phyloP scores from a whole-genome alignment of 805 yeast species.

The Limtongozyma cylindracea region DNA sequence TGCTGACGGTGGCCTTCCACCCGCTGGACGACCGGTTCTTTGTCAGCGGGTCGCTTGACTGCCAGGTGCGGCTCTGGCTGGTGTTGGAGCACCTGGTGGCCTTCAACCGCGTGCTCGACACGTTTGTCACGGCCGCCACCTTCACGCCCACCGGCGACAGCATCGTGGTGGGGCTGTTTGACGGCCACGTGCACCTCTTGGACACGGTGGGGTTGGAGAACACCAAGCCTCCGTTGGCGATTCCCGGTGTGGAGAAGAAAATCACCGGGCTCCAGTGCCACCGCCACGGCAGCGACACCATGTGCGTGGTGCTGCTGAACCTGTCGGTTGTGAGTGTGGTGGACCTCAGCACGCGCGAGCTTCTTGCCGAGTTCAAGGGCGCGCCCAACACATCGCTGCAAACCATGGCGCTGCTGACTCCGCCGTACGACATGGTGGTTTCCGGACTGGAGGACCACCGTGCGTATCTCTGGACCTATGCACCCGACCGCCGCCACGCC shows the following conservation, averaged over 20 bases:
- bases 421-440: too few relatives aligned
- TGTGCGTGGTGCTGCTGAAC: too few relatives aligned
- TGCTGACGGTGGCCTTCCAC: slow-evolving; percentile 57
- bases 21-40: slow-evolving; percentile 76
- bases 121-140: slow-evolving; percentile 48
- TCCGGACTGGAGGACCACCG: too few relatives aligned
- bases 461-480: too few relatives aligned
- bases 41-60: slow-evolving; percentile 59
- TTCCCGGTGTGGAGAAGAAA: slow-evolving; percentile 12
- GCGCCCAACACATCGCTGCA: slow-evolving; percentile 45
- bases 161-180: slow-evolving; percentile 52
- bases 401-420: slow-evolving; percentile 31
- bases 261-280: slow-evolving; percentile 31
- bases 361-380: slow-evolving; percentile 55
- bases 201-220: slow-evolving; percentile 35
- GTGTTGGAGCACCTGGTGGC: slow-evolving; percentile 47
- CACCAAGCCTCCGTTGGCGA: slow-evolving; percentile 5
- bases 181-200: slow-evolving; percentile 37
- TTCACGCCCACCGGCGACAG: slow-evolving; percentile 42
- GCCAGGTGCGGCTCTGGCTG: slow-evolving; percentile 59
- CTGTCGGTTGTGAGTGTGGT: slow-evolving; percentile 59
- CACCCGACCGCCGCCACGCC: too few relatives aligned
- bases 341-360: slow-evolving; percentile 21
- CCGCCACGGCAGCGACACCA: slow-evolving; percentile 30
- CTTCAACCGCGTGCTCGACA: slow-evolving; percentile 20